Conservation (phyloP, 257 asterid species). For the Cordia subcordata region DNA sequence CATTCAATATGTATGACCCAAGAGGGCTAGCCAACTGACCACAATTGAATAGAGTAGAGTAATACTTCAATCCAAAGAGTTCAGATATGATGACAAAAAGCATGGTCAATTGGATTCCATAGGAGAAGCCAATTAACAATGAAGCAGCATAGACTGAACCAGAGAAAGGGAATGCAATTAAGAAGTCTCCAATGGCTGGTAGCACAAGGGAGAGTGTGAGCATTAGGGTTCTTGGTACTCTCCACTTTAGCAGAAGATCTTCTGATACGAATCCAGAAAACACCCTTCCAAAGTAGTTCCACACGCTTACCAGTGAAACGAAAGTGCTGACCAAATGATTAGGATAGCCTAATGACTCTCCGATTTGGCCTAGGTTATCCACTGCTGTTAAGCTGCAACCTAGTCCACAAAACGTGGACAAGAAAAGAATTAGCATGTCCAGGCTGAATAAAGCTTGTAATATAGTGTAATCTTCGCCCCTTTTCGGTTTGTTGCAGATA, state of each 20-base stretch:
- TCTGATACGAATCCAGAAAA: conserved; percentile 19
- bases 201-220: conserved; percentile 20
- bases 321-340: conserved; percentile 14
- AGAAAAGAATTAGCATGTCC: conserved; percentile 21
- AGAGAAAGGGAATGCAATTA: conserved; percentile 22
- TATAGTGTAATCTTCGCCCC: conserved; percentile 35
- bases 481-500: conserved; percentile 25
- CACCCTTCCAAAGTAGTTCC: conserved; percentile 31
- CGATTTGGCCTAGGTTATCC: conserved; percentile 34
- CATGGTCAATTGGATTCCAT: conserved; percentile 25
- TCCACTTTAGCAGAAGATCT: conserved; percentile 12
- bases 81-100: conserved; percentile 23
- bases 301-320: conserved; percentile 28
- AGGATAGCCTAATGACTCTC: conserved; percentile 34
- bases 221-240: conserved; percentile 21
- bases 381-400: conserved; percentile 27
- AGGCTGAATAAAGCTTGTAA: conserved; percentile 25
- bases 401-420: conserved; percentile 27
- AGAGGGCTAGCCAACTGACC: conserved; percentile 33
- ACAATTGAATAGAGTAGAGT: conserved; percentile 27
- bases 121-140: conserved; percentile 19
- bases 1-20: conserved; percentile 31
- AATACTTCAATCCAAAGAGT: conserved; percentile 24
- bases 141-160: conserved; percentile 24
- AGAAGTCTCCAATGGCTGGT: conserved; percentile 18